Conservation (phyloP, 257 asterid species). For the Apocynum venetum region DNA sequence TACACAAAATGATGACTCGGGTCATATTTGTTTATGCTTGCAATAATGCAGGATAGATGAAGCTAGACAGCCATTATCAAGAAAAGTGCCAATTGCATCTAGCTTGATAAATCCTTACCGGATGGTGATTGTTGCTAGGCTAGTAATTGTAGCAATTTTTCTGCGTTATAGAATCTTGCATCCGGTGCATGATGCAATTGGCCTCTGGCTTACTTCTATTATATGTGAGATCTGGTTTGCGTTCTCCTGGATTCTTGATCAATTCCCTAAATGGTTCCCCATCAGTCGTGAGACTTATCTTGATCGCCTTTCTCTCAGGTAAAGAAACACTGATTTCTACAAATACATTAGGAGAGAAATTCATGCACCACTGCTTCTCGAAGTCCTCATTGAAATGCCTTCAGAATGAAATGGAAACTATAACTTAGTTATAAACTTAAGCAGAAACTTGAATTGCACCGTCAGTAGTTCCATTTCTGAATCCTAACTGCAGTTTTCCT, state of each 20-base stretch:
- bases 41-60: conserved; percentile 72
- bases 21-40: neutral
- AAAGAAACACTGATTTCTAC: neutral
- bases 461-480: neutral
- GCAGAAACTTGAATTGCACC: too few relatives aligned
- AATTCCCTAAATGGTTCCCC: conserved; percentile 97
- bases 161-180: conserved; percentile 85
- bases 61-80: conserved; percentile 89
- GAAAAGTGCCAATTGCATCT: conserved; percentile 93
- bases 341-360: too few relatives aligned
- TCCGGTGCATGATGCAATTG: conserved; percentile 89
- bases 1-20: neutral
- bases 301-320: conserved; percentile 95
- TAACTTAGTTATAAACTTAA: too few relatives aligned
- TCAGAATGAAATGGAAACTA: neutral
- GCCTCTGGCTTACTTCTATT: conserved; percentile 96
- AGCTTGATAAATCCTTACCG: conserved; percentile 92
- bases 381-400: neutral
- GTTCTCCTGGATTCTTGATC: conserved; percentile 95
- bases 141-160: conserved; percentile 71
- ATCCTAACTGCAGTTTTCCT: neutral
- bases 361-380: too few relatives aligned
- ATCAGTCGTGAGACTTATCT: conserved; percentile 91
- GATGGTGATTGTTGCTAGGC: conserved; percentile 87
- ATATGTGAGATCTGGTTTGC: conserved; percentile 98